Conservation (phyloP, 1,284 basidiomycete genomes). For the Cryptococcus depauperatus region DNA sequence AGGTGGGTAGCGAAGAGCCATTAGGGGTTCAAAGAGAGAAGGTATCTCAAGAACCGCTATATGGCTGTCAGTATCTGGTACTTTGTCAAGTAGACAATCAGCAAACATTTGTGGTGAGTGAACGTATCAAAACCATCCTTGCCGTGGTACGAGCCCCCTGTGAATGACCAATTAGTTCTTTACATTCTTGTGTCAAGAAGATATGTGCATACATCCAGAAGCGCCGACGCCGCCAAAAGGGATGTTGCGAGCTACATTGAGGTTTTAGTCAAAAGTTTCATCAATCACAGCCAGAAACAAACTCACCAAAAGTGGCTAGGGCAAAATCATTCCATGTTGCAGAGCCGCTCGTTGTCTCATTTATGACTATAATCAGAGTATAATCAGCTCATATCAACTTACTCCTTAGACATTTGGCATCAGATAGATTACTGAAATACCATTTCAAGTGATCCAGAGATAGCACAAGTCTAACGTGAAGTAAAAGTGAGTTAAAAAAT, state of each 20-base stretch:
- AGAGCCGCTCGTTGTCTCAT: conserved; percentile 37
- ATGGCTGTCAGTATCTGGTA: no score
- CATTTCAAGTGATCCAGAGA: no score
- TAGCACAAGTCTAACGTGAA: no score
- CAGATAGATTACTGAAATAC: no score
- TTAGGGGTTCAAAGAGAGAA: conserved; percentile 32
- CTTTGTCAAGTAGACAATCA: background rate
- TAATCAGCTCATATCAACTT: background rate
- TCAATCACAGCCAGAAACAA: background rate
- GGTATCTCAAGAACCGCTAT: conserved; percentile 35
- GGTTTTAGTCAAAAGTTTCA: background rate
- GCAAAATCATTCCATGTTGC: conserved; percentile 43
- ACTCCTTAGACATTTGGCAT: no score
- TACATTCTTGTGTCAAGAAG: no score
- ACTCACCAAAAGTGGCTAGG: conserved; percentile 27
- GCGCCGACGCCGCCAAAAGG: conserved; percentile 45
- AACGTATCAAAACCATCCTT: conserved; percentile 41
- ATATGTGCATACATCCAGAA: no score
- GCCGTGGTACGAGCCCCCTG: conserved; percentile 44
- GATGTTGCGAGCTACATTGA: conserved; percentile 24
- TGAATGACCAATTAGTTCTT: no score
- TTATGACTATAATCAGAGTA: conserved; percentile 25
- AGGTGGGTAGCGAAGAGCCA: conserved; percentile 38
- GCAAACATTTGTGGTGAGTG: conserved; percentile 34
- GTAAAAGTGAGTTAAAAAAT: no score